Evolutionary conservation across 2,329 filamentous ascomycete genomes (phyloP), one percentile per base, ranked within the genome.

Genomic region (Calonectria multiphialidica): DNA sequence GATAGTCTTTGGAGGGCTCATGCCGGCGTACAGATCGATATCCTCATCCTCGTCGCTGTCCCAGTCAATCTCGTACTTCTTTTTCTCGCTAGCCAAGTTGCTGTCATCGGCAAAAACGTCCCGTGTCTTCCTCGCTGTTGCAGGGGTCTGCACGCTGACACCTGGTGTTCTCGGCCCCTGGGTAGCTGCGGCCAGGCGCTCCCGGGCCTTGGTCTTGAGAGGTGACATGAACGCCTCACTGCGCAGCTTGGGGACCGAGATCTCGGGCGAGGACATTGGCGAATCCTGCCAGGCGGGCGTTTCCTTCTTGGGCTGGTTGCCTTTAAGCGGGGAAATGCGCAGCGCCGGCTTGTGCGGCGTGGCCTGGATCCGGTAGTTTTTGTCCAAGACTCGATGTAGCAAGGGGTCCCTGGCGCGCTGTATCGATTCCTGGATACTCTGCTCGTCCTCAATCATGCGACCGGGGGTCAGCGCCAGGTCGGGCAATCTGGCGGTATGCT

Each of bases 1-100:
- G 72, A 97, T 96, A 13, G 95, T 97, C 87, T 98, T 98, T 0
- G 97, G 97, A 33, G 97, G 97, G 80, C 95, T 98, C 84, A 95
- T 93, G 7, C 93, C 94, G 8, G 89, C 90, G 71, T 93, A 92
- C 7, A 90, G 80, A 49, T 88, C 90, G 28, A 88, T 88, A 45
- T 90, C 90, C 61, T 92, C 90, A 12, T 91, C 90, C 68, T 91
- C 92, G 73, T 95, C 93, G 78, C 92, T 94, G 66, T 96, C 93
- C 93, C 95, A 97, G 21, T 87, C 88, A 69, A 92, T 90, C 80
- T 93, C 91, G 66, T 90, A 89, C 70, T 81, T 84, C 33, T 83
- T 84, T 28, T 79, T 80, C 21, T 77, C 80, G 47, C 71, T 77
- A 15, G 62, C 61, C 25, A 74, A 75, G 5, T 68, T 74, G 0